Conservation (phyloP, 768 basidiomycete genomes). For the Clavaria fumosa region DNA sequence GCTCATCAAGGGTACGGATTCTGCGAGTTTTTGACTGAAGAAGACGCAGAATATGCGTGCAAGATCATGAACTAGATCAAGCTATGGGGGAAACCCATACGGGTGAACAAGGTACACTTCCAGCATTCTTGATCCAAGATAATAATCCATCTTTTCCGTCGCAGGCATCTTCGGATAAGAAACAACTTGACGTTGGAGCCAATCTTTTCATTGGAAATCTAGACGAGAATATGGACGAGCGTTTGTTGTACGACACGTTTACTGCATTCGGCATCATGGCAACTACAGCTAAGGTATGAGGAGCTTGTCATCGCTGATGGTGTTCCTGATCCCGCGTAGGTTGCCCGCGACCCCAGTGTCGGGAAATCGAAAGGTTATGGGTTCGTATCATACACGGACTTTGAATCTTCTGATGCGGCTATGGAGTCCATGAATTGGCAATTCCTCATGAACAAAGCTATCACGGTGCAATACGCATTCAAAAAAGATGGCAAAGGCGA, state of each 20-base stretch:
- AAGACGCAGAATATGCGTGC: constrained; percentile 98
- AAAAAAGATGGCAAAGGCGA: constrained; percentile 99
- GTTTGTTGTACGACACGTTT: constrained; percentile 87
- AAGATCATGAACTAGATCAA: constrained; percentile 99
- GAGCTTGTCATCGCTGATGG: background rate
- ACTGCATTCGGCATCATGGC: constrained; percentile 89
- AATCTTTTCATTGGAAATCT: constrained; percentile 94
- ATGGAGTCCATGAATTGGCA: constrained; percentile 95
- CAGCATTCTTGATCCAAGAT: constrained; percentile 1
- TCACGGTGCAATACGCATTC: constrained; percentile 95
- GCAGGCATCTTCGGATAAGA: constrained; percentile 97
- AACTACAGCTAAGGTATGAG: constrained; percentile 74
- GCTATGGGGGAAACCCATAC: constrained; percentile 94
- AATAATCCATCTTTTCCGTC: background rate
- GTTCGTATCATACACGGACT: constrained; percentile 94
- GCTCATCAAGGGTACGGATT: constrained; percentile 98
- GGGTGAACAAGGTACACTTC: constrained; percentile 82
- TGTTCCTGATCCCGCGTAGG: constrained; percentile 30
- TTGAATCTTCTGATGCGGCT: constrained; percentile 92
- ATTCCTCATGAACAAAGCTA: constrained; percentile 97
- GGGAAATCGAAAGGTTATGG: constrained; percentile 94
- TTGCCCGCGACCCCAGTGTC: constrained; percentile 74
- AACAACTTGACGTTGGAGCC: constrained; percentile 93
- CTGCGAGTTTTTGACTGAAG: constrained; percentile 97
- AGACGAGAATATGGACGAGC: constrained; percentile 91